Conservation (phyloP, 192 early-diverging fungal species). For the Linnemannia elongata region DNA sequence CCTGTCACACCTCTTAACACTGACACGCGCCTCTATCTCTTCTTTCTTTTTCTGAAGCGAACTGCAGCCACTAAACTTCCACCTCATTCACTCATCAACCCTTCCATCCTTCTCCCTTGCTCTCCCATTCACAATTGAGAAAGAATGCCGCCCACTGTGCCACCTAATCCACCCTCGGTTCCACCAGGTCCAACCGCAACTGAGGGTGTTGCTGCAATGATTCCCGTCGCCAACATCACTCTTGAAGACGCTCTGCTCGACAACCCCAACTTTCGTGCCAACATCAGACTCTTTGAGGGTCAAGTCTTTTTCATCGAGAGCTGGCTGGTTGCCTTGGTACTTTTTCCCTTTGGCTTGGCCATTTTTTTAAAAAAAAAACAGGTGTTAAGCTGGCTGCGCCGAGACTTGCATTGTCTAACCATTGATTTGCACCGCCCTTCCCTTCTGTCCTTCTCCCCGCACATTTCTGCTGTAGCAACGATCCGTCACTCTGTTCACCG, state of each 20-base stretch:
- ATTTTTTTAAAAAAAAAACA: neutral
- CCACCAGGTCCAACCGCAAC: constrained; percentile 19
- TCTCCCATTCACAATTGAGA: neutral
- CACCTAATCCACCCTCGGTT: constrained; percentile 29
- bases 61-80: neutral
- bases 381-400: neutral
- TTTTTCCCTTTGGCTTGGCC: neutral
- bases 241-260: constrained; percentile 67
- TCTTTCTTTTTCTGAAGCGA: neutral
- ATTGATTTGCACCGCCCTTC: constrained; percentile 5
- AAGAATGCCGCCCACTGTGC: constrained; percentile 12
- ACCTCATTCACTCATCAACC: neutral
- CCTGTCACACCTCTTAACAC: neutral
- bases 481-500: constrained; percentile 39
- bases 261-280: constrained; percentile 67
- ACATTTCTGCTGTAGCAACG: constrained; percentile 35
- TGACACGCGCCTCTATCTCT: neutral
- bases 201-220: constrained; percentile 51
- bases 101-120: neutral
- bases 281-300: constrained; percentile 66
- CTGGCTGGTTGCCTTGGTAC: constrained; percentile 64
- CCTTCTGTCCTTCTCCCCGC: neutral
- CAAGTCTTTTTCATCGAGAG: constrained; percentile 69
- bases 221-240: constrained; percentile 57
- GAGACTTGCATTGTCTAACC: neutral